Base-by-base conservation (phyloP, 306 rosid genomes). In the Gastrolobium villosum region DNA sequence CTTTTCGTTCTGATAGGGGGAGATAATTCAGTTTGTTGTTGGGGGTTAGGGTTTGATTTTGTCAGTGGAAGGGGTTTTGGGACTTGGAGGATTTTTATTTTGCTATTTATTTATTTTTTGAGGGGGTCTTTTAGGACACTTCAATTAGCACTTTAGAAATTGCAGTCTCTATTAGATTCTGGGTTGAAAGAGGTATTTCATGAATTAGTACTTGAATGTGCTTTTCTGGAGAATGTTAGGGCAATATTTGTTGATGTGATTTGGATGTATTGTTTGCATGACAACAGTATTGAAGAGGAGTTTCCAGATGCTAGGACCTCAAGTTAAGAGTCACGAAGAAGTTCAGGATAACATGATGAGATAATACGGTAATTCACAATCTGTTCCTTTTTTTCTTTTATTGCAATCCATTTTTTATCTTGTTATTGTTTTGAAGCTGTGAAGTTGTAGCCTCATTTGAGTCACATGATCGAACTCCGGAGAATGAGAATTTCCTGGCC, bases 261-360 rank as follows among this genome's bases (percentile, higher is more conserved):
- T 84, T 86, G 74, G 70, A 63, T 84, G 68, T 72, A 75, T 84
- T 75, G 82, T 87, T 86, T 87, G 81, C 83, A 78, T 93, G 70
- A 66, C 87, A 69, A 71, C 86, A 82, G 87, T 76, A 35, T 54
- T 82, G 87, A 78, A 86, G 78, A 81, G 86, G 76, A 77, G 85
- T 79, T 81, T 80, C 71, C 74, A 83, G 82, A 80, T 70, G 83
- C 84, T 75, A 70, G 81, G 66, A 61, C 80, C 76, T 72, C 70
- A 46, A 28, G 82, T 50, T 60, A 78, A n/a, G 75, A 59, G 56
- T 62, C 66, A 78, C 81, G 74, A 81, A 70, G 84, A 80, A 77
- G 68, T 72, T 79, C 54, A 31, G 72, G 75, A 53, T 83, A 69
- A 69, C 73, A 70, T 81, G 88, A 83, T 87, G 93, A 92, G 87